Conservation (phyloP, 1,284 basidiomycete genomes). For the Leccinum pachyderme region DNA sequence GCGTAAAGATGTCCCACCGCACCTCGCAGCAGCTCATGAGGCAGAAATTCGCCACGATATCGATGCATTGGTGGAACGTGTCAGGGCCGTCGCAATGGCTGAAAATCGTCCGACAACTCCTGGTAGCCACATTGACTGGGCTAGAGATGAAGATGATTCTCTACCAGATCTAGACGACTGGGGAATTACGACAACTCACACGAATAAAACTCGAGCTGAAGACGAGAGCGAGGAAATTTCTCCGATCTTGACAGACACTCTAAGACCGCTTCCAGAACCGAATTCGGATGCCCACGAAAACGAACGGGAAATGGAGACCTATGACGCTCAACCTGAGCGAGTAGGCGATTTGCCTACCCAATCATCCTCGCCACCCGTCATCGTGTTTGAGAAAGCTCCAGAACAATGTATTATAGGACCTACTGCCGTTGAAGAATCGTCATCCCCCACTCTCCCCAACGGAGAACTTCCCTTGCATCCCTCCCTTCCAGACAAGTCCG, state of each 20-base stretch:
- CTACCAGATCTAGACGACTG: slow-evolving; percentile 81
- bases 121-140: slow-evolving; percentile 81
- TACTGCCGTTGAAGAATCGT: slow-evolving; percentile 5
- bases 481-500: slow-evolving; percentile 50
- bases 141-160: slow-evolving; percentile 77
- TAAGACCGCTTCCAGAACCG: slow-evolving; percentile 61
- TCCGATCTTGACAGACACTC: slow-evolving; percentile 63
- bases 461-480: slow-evolving; percentile 39
- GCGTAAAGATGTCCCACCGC: slow-evolving; percentile 60
- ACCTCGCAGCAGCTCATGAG: slow-evolving; percentile 44
- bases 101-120: slow-evolving; percentile 65
- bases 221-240: slow-evolving; percentile 51
- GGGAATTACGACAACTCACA: slow-evolving; percentile 54
- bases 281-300: slow-evolving; percentile 22
- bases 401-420: slow-evolving; percentile 9
- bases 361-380: slow-evolving; percentile 8
- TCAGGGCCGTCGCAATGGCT: slow-evolving; percentile 66
- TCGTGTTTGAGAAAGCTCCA: neutral
- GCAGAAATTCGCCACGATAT: slow-evolving; percentile 58
- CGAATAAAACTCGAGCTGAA: slow-evolving; percentile 10
- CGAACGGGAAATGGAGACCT: slow-evolving; percentile 23
- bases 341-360: slow-evolving; percentile 7
- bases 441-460: slow-evolving; percentile 12
- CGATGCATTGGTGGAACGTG: slow-evolving; percentile 68
- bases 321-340: slow-evolving; percentile 12